These are phyloP conservation scores for Xylaria cubensis DNA, from an alignment of 495 filamentous ascomycete species.

Conservation along the genomic window DNA sequence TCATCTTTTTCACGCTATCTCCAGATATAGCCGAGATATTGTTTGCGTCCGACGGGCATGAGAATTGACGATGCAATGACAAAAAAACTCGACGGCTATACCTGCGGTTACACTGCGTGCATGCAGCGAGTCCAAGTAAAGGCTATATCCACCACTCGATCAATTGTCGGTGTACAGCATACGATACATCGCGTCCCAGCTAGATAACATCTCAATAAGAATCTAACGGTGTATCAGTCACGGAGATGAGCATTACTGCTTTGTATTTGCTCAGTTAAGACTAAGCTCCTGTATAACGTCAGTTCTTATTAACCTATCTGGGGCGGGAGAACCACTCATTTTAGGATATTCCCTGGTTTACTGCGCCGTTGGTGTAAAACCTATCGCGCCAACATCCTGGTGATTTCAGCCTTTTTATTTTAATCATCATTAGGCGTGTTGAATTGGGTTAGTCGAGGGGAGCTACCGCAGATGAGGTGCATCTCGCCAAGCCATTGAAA, in stretches of 20 bases:
- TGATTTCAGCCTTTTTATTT: slow-evolving; percentile 24
- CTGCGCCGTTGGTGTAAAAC: neutral
- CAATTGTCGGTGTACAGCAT: neutral
- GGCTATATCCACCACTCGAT: neutral
- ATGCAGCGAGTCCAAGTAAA: neutral
- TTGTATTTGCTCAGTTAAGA: neutral
- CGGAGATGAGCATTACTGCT: neutral
- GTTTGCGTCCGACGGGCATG: slow-evolving; percentile 1
- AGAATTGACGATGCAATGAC: neutral
- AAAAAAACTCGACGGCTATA: neutral
- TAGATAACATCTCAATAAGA: neutral
- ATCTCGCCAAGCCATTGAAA: slow-evolving; percentile 21
- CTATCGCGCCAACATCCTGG: slow-evolving; percentile 14
- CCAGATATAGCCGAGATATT: slow-evolving; percentile 19
- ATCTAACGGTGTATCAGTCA: neutral
- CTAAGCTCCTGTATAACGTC: neutral
- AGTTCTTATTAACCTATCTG: neutral
- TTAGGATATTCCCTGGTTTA: slow-evolving; percentile 13
- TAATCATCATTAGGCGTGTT: slow-evolving; percentile 18
- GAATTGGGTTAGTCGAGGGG: slow-evolving; percentile 23
- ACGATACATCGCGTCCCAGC: neutral
- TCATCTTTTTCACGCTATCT: slow-evolving; percentile 13
- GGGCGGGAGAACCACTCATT: slow-evolving; percentile 10
- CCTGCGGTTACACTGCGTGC: slow-evolving; percentile 12
- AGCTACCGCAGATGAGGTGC: slow-evolving; percentile 23